phyloP scores from a whole-genome alignment of 73 alveolate genomes.

The Symbiodinium natans region DNA sequence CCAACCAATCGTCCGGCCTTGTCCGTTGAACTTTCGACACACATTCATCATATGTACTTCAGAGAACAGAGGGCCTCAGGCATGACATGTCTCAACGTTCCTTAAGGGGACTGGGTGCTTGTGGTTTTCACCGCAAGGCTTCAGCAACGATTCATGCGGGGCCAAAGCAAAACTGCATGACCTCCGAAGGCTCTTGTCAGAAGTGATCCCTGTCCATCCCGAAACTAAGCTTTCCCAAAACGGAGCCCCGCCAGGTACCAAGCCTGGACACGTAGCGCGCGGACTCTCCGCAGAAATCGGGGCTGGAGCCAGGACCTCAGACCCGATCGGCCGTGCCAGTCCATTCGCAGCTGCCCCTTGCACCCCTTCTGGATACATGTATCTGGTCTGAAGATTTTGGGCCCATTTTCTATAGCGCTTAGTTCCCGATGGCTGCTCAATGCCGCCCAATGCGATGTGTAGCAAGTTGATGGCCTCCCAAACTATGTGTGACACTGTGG shows the following conservation, averaged over 20 bases:
- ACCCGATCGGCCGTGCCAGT: not conserved
- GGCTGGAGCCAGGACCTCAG: constrained; percentile 35
- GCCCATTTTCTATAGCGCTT: not conserved
- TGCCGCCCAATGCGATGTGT: not conserved
- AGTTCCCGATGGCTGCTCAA: not conserved
- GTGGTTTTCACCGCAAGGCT: too few species aligned
- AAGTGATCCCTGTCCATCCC: too few species aligned
- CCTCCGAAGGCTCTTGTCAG: too few species aligned
- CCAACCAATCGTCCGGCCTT: too few species aligned
- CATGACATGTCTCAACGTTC: too few species aligned
- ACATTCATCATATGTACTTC: too few species aligned
- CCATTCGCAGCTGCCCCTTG: not conserved
- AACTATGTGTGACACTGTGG: constrained; percentile 18
- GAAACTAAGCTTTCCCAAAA: too few species aligned
- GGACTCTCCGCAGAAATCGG: constrained; percentile 37
- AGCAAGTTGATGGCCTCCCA: not conserved
- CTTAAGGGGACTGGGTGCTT: too few species aligned
- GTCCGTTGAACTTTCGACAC: too few species aligned
- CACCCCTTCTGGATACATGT: not conserved
- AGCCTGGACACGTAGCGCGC: constrained; percentile 8
- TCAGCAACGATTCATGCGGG: too few species aligned
- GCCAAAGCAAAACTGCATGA: too few species aligned
- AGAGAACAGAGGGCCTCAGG: too few species aligned
- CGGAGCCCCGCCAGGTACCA: constrained; percentile 89
- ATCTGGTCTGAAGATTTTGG: not conserved